Conservation (phyloP, 805 yeast species). For the Maudiozyma serrabonitensis region DNA sequence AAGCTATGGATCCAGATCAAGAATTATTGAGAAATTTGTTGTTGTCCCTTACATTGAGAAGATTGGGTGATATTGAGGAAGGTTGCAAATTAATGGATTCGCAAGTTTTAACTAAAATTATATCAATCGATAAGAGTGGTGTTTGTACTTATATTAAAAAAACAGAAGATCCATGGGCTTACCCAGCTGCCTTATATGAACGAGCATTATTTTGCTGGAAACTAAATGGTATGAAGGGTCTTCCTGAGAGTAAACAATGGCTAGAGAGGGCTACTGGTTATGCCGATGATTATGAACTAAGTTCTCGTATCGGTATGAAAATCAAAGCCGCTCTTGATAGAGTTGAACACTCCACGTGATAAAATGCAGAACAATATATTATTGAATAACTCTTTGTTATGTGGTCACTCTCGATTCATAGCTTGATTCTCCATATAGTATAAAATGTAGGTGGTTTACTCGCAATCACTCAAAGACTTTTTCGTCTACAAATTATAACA, state of each 20-base stretch:
- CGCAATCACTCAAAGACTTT: too few relatives aligned
- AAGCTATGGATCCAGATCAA: conserved; percentile 50
- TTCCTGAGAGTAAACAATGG: conserved; percentile 51
- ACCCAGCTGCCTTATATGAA: conserved; percentile 81
- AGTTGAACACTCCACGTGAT: conserved; percentile 38
- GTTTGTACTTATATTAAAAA: conserved; percentile 39
- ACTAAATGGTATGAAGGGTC: conserved; percentile 39
- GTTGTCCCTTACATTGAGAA: conserved; percentile 54
- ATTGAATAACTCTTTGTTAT: too few relatives aligned
- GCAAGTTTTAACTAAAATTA: conserved; percentile 35
- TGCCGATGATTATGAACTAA: conserved; percentile 84
- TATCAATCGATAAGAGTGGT: conserved; percentile 32
- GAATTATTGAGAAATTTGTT: conserved; percentile 55
- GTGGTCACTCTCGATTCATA: too few relatives aligned
- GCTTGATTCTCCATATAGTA: too few relatives aligned
- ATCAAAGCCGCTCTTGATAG: conserved; percentile 77
- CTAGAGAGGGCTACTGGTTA: conserved; percentile 59
- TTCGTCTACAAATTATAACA: too few relatives aligned
- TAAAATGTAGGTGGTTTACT: too few relatives aligned
- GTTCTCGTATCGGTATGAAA: conserved; percentile 81
- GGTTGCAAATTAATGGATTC: conserved; percentile 51
- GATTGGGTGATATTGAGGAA: conserved; percentile 49
- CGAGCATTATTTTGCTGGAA: conserved; percentile 77
- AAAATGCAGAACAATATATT: too few relatives aligned
- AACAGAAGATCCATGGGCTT: conserved; percentile 71